These are phyloP conservation scores for Boletus hoseneyae DNA, from an alignment of 1,284 basidiomycete species.

Conservation along the genomic window DNA sequence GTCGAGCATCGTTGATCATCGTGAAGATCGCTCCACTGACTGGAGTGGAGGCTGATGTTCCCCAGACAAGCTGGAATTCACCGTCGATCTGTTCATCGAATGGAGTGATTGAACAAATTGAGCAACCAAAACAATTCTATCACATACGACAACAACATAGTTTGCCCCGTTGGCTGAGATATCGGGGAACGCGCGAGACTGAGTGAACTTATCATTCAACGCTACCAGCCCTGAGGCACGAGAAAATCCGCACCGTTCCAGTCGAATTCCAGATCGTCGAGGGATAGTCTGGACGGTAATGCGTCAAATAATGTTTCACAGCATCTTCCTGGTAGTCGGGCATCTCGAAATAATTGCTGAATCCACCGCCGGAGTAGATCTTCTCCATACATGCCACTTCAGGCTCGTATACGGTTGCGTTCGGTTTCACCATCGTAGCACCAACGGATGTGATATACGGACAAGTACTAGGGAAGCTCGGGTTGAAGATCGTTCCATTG, in stretches of 20 bases:
- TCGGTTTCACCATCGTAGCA: conserved; percentile 41
- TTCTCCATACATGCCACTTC: conserved; percentile 26
- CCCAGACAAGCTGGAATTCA: conserved; percentile 34
- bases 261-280: conserved; percentile 36
- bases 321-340: conserved; percentile 27
- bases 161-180: conserved; percentile 39
- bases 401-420: conserved; percentile 15
- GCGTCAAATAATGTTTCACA: conserved; percentile 21
- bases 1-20: conserved; percentile 44
- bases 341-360: conserved; percentile 35
- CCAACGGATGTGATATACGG: conserved; percentile 47
- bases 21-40: conserved; percentile 41
- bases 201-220: not conserved
- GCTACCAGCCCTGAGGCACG: not conserved
- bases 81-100: conserved; percentile 28
- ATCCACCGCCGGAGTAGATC: conserved; percentile 43
- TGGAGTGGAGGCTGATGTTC: conserved; percentile 38
- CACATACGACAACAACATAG: conserved; percentile 37
- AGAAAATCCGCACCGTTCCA: conserved; percentile 20
- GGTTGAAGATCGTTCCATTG: conserved; percentile 44
- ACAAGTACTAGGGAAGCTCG: conserved; percentile 41
- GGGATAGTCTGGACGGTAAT: conserved; percentile 28
- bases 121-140: not conserved
- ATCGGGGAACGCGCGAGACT: conserved; percentile 24
- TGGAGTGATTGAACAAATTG: not conserved